Base-by-base conservation (phyloP, 768 basidiomycete species). In the Amanita jacksonii region DNA sequence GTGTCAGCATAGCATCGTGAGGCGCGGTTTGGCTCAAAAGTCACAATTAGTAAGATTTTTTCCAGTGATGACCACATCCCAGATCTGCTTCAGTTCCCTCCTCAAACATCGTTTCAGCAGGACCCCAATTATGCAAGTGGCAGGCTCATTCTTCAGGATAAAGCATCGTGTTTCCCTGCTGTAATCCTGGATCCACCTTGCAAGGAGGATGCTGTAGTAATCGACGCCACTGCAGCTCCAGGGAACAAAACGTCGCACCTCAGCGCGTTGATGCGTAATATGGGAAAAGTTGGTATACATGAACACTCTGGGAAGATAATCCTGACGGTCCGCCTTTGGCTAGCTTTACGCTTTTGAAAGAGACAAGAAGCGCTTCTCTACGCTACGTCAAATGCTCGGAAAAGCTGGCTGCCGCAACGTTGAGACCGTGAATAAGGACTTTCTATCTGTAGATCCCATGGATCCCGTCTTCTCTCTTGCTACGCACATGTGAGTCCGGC, bases 231-330 rank as follows among this genome's bases (percentile, higher is more conserved):
- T 8, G 85, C 92, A 31, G 96, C 96, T 1, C 96, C 96, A 0
- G 96, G 96, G 0, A 99, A 99, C 65, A 99, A 99, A 65, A 98
- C 96, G 1, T 85, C 91, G 6, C 90, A 94, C 61, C 63, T 98
- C 18, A 85, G 87, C 52, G 89, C 92, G 18, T 65, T 97, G 34
- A 89, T 97, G 85, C 58, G 67, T 13, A 83, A 82, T 51, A 73
- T 75, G 58, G 89, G 91, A 54, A 85, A 80, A 63, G 93, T 90
- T 42, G 49, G 68, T 22, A 35, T 25, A 40, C 27, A 5, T 15
- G 5, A 33, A n/a, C 16, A 8, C 10, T 13, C 34, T 15, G 24
- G 22, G 20, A 18, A 13, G 23, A 32, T 32, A 19, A 34, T 6
- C 18, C n/a, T n/a, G n/a, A n/a, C n/a, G n/a, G n/a, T n/a, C n/a